Base-by-base conservation (phyloP, 75 land plant genomes). In the Sequoiadendron giganteum region DNA sequence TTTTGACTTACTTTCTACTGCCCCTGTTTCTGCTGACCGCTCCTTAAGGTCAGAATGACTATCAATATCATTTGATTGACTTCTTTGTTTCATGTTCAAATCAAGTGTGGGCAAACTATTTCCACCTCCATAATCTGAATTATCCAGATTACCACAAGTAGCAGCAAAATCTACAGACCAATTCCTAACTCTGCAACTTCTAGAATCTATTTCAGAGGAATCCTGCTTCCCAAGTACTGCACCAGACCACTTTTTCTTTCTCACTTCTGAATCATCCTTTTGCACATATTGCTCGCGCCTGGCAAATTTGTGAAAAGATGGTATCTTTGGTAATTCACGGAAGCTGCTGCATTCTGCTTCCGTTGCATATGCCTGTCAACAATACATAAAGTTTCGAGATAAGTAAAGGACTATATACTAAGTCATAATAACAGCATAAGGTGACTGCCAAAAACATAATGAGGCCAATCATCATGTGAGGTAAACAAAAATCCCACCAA, bases 281-380 rank as follows among this genome's bases (percentile, higher is more conserved):
- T 90, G 94, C 5, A 87, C 91, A 91, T 92, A 91, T 45, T 97
- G 93, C 80, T 95, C 99, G 19, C 98, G 91, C 90, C 92, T 93
- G 78, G 99, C 98, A 94, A 97, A 98, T 93, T 97, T 98, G 86
- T 98, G 97, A 86, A 98, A 98, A 21, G 99, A 98, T 40, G 95
- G 92, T 65, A 98, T 98, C 93, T 98, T 98, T 70, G 99, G 99
- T 52, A 95, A 92, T 87, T 92, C 95, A 76, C 87, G 93, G 28
- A 88, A 88, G 40, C 91, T 79, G 47, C 79, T 95, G 70, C 88
- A 54, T 79, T 90, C 90, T 88, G 96, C 96, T 91, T 92, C 97
- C 28, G 95, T 91, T 85, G 97, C 99, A 93, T 91, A 95, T 58
- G 99, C 99, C 99, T 98, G 90, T 84, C 89, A 58, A 86, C 42